A percentile compares a stretch with the other conserved stretches of the same genome.
Evolutionary conservation across 345 rosid genomes (phyloP).

Genomic region (Eucalyptus shirleyi): DNA sequence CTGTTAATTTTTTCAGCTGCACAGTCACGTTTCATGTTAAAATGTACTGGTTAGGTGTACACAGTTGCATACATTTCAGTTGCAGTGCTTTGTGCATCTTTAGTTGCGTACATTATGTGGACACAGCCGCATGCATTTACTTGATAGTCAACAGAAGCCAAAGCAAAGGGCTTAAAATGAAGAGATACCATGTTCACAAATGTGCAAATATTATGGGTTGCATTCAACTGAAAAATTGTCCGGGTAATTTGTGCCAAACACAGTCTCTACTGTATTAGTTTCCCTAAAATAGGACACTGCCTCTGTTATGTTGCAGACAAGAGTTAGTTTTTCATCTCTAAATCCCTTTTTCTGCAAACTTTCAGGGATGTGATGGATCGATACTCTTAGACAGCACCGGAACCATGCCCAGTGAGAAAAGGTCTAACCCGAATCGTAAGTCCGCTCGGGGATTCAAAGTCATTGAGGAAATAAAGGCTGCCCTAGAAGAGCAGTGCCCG

Average conservation of each 20-base stretch:
- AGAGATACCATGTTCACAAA: background rate
- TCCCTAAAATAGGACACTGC: background rate
- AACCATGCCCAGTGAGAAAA: constrained; percentile 51
- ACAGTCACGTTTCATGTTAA: background rate
- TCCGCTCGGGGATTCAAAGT: constrained; percentile 82
- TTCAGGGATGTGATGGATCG: constrained; percentile 87
- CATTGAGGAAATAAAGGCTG: constrained; percentile 64
- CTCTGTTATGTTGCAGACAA: background rate
- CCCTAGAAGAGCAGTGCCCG: constrained; percentile 66
- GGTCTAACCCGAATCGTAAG: constrained; percentile 52
- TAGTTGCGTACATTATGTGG: background rate
- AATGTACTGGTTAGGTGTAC: background rate
- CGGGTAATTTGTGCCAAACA: background rate
- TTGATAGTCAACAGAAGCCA: background rate
- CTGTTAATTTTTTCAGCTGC: background rate
- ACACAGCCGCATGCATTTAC: background rate
- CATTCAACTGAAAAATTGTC: background rate
- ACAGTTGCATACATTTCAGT: background rate
- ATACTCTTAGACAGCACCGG: constrained; percentile 56
- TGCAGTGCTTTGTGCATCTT: background rate
- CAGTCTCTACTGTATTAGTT: background rate
- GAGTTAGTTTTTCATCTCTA: background rate
- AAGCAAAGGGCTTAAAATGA: background rate
- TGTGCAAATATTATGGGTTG: background rate
- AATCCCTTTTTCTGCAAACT: background rate